phyloP scores from a whole-genome alignment of 2,329 filamentous ascomycete species.

The Colletotrichum scovillei region DNA sequence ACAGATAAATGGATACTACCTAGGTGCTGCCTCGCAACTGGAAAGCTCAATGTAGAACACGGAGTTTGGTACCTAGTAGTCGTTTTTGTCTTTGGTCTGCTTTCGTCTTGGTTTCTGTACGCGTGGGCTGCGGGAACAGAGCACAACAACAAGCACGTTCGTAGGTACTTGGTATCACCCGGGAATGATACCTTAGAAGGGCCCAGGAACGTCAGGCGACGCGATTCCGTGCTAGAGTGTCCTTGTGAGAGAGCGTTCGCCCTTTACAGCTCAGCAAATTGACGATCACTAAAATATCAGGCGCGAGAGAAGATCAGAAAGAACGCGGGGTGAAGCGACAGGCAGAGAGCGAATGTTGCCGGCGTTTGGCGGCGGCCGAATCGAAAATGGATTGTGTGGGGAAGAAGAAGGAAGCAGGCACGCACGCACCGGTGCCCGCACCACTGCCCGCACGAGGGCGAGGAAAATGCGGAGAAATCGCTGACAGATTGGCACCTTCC shows the following conservation, averaged over 20 bases:
- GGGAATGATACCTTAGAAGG: neutral
- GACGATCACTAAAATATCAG: neutral
- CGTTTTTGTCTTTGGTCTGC: neutral
- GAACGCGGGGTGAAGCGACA: neutral
- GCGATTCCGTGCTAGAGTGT: neutral
- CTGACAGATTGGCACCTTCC: neutral
- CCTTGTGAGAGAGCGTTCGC: neutral
- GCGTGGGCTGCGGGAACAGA: neutral
- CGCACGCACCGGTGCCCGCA: neutral
- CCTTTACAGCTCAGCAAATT: neutral
- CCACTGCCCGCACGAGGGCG: constrained; percentile 1
- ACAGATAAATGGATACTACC: neutral
- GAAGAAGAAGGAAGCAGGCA: constrained; percentile 9
- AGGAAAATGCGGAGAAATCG: constrained; percentile 28
- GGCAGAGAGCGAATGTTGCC: neutral
- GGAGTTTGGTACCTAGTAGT: neutral
- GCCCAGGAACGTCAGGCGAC: neutral
- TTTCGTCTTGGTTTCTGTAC: neutral
- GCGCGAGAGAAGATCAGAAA: neutral
- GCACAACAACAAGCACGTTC: neutral
- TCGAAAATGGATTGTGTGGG: constrained; percentile 29
- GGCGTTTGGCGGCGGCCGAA: neutral
- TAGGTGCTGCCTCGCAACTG: neutral
- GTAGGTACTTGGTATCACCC: neutral
- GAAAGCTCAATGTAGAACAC: neutral